Evolutionary conservation across 2,329 filamentous ascomycete genomes (phyloP).

Genomic region (Didymella glomerata): DNA sequence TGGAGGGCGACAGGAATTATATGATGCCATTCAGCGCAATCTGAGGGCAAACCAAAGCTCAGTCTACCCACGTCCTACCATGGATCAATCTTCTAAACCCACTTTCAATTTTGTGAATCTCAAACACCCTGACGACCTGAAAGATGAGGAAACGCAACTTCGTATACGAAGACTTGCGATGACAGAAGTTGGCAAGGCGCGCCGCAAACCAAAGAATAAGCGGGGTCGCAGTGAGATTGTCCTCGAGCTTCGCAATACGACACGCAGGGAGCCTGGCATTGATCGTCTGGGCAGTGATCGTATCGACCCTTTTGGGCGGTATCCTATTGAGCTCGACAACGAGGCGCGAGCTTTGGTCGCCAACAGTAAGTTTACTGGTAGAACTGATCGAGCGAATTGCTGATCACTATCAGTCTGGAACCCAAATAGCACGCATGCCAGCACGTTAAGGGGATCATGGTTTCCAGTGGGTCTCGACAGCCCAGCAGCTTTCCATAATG

Average conservation of each 20-base stretch:
- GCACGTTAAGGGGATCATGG: constrained; percentile 38
- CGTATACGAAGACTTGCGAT: constrained; percentile 47
- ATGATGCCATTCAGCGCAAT: background rate
- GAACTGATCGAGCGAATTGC: background rate
- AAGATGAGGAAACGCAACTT: constrained; percentile 42
- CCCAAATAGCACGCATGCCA: constrained; percentile 32
- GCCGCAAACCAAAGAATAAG: constrained; percentile 40
- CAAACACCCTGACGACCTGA: constrained; percentile 44
- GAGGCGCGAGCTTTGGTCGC: constrained; percentile 33
- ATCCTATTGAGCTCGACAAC: constrained; percentile 40
- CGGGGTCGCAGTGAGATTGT: constrained; percentile 39
- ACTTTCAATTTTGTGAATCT: constrained; percentile 46
- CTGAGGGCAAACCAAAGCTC: background rate
- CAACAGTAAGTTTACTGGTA: constrained; percentile 30
- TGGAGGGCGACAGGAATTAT: constrained; percentile 10
- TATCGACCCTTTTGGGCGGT: constrained; percentile 38
- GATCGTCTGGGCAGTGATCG: constrained; percentile 33
- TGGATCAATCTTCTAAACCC: constrained; percentile 37
- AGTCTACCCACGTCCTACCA: constrained; percentile 13
- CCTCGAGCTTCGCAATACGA: constrained; percentile 34
- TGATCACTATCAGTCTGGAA: constrained; percentile 38
- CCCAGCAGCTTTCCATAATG: constrained; percentile 35
- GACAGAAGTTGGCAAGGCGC: constrained; percentile 42
- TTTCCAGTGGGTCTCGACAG: constrained; percentile 38
- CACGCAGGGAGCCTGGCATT: constrained; percentile 20